Conservation (phyloP, 306 rosid species). For the Glycine latifolia region DNA sequence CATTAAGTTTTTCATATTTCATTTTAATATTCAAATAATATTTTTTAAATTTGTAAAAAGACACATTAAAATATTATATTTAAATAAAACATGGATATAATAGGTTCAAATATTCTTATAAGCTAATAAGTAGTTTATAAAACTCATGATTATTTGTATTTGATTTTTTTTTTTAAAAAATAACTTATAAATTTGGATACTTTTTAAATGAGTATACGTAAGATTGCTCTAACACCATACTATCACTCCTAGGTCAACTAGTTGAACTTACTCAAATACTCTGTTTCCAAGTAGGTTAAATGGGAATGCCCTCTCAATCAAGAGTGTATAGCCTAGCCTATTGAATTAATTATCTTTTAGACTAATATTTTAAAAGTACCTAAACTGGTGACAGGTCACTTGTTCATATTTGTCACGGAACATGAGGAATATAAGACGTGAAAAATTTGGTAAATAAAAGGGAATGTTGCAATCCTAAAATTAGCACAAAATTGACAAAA, state of each 20-base stretch:
- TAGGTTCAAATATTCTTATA: no score
- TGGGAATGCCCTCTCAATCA: conserved; percentile 38
- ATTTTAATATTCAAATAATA: no score
- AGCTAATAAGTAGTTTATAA: no score
- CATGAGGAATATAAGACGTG: conserved; percentile 34
- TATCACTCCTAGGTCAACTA: conserved; percentile 29
- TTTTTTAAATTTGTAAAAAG: neutral
- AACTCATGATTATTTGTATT: no score
- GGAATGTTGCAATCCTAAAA: conserved; percentile 41
- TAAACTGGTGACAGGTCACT: conserved; percentile 40
- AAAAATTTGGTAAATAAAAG: conserved; percentile 42
- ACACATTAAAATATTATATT: neutral
- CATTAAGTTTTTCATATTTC: neutral
- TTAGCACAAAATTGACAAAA: conserved; percentile 4
- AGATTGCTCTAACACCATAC: neutral
- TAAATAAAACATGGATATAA: no score
- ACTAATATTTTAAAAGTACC: conserved; percentile 23
- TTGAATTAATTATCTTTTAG: conserved; percentile 9
- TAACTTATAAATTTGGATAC: no score
- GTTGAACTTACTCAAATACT: conserved; percentile 34
- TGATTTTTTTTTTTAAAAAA: no score
- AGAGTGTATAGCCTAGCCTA: conserved; percentile 12
- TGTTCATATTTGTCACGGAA: conserved; percentile 42
- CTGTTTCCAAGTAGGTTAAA: conserved; percentile 26
- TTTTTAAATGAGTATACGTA: neutral